These are phyloP conservation scores for Solanum pimpinellifolium DNA, from an alignment of 257 asterid species.

Conservation along the genomic window DNA sequence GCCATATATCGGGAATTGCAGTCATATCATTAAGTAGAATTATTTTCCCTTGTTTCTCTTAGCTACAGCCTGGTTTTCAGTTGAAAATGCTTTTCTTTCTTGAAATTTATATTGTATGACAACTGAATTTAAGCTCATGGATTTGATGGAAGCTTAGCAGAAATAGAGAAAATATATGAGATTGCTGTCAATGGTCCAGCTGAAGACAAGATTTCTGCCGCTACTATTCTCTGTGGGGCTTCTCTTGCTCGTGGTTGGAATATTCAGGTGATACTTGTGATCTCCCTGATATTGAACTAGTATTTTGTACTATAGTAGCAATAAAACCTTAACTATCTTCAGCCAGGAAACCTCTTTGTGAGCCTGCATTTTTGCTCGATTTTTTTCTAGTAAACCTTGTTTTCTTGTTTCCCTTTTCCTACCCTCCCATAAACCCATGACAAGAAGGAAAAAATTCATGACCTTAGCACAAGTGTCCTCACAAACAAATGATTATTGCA, in stretches of 20 bases:
- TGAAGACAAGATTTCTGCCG: conserved; percentile 92
- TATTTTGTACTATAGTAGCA: not conserved
- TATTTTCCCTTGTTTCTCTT: not conserved
- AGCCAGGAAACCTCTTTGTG: not conserved
- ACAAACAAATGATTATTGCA: not conserved
- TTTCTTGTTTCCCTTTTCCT: not conserved
- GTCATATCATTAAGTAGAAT: not conserved
- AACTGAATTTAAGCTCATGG: conserved; percentile 53
- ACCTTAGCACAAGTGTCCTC: not conserved
- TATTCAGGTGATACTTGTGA: conserved; percentile 52
- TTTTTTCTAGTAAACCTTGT: not conserved
- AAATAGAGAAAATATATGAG: conserved; percentile 89
- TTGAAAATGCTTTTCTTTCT: conserved; percentile 4
- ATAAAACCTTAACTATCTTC: not conserved
- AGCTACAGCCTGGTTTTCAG: conserved; percentile 1
- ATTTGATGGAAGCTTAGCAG: conserved; percentile 90
- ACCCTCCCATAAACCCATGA: not conserved
- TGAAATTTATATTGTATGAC: conserved; percentile 13
- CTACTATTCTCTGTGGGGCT: conserved; percentile 84
- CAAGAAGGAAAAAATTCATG: not conserved
- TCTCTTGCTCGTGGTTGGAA: conserved; percentile 97
- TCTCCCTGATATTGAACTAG: not conserved
- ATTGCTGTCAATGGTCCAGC: conserved; percentile 74
- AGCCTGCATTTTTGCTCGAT: not conserved
- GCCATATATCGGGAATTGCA: not conserved